A percentile compares a stretch with the other conserved stretches of the same genome.
These are phyloP conservation scores for Proliferodiscus dingleyae DNA, from an alignment of 2,329 filamentous ascomycete species.

Conservation along the genomic window DNA sequence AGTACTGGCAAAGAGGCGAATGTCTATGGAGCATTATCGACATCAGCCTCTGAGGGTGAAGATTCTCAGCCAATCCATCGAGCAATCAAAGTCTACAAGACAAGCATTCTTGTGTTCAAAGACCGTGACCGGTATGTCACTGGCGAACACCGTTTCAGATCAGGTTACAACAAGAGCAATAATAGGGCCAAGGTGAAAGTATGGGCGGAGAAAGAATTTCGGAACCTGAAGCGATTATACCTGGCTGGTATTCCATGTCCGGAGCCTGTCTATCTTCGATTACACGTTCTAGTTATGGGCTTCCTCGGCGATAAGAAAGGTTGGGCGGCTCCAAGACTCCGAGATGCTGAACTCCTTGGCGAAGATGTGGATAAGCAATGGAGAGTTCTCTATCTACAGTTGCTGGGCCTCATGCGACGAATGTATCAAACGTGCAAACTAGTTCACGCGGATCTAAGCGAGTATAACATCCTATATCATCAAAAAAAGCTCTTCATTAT, in stretches of 20 bases:
- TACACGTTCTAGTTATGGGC: slow-evolving; percentile 94
- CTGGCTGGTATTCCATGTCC: slow-evolving; percentile 83
- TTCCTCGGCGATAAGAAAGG: slow-evolving; percentile 87
- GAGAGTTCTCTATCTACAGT: slow-evolving; percentile 73
- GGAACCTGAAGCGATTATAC: slow-evolving; percentile 83
- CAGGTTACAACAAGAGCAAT: slow-evolving; percentile 89
- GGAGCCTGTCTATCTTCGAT: slow-evolving; percentile 79
- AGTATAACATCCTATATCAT: slow-evolving; percentile 96
- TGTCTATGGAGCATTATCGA: slow-evolving; percentile 82
- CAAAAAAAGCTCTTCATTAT: slow-evolving; percentile 82
- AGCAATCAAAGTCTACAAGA: slow-evolving; percentile 99
- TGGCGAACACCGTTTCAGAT: slow-evolving; percentile 87
- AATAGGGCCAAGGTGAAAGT: slow-evolving; percentile 96
- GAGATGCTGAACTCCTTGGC: slow-evolving; percentile 72
- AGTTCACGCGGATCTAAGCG: slow-evolving; percentile 93
- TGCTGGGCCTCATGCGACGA: slow-evolving; percentile 82
- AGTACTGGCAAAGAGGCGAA: slow-evolving; percentile 98
- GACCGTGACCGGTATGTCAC: slow-evolving; percentile 94
- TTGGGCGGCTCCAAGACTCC: slow-evolving; percentile 80
- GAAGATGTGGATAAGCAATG: slow-evolving; percentile 68
- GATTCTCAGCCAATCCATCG: slow-evolving; percentile 57
- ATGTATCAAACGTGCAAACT: slow-evolving; percentile 90
- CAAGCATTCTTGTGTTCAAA: slow-evolving; percentile 94
- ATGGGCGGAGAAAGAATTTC: slow-evolving; percentile 98
- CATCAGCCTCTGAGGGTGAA: slow-evolving; percentile 47